A percentile compares a stretch with the other conserved stretches of the same genome.
Evolutionary conservation across 1,284 basidiomycete species (phyloP).

Genomic region (Malassezia slooffiae): DNA sequence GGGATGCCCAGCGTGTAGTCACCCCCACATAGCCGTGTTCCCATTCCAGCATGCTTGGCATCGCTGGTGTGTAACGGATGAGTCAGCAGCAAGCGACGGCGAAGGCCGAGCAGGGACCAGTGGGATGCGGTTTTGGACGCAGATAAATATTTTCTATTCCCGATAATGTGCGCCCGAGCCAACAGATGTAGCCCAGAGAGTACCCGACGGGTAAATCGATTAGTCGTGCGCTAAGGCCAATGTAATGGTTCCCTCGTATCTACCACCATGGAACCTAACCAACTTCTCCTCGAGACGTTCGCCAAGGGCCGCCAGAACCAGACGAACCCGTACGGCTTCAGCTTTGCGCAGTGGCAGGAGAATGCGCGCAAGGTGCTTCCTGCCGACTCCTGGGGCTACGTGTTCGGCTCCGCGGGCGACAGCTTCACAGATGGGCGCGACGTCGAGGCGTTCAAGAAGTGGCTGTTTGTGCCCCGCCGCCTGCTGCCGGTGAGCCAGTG

Average conservation of each 20-base stretch:
- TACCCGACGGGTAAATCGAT: no score
- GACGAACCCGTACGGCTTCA: not conserved
- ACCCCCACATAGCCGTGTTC: no score
- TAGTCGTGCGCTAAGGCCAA: not conserved
- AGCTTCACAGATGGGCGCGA: not conserved
- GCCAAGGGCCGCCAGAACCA: constrained; percentile 1
- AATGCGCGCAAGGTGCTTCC: not conserved
- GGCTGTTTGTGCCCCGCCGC: constrained; percentile 1
- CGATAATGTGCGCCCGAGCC: no score
- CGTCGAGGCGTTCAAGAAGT: constrained; percentile 2
- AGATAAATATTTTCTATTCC: no score
- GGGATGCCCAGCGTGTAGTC: no score
- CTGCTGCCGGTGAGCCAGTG: constrained; percentile 1
- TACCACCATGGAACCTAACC: not conserved
- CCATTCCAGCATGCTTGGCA: no score
- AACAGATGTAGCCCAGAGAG: no score
- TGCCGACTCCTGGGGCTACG: constrained; percentile 1
- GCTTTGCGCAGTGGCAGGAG: not conserved
- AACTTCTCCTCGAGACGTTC: not conserved
- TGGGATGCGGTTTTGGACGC: no score
- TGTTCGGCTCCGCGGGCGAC: constrained; percentile 1
- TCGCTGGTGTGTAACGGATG: no score
- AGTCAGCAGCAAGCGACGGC: no score
- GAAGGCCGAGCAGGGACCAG: no score
- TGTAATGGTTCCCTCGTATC: not conserved